These are phyloP conservation scores for Fusarium chaquense DNA, from an alignment of 2,329 filamentous ascomycete genomes.

Conservation along the genomic window DNA sequence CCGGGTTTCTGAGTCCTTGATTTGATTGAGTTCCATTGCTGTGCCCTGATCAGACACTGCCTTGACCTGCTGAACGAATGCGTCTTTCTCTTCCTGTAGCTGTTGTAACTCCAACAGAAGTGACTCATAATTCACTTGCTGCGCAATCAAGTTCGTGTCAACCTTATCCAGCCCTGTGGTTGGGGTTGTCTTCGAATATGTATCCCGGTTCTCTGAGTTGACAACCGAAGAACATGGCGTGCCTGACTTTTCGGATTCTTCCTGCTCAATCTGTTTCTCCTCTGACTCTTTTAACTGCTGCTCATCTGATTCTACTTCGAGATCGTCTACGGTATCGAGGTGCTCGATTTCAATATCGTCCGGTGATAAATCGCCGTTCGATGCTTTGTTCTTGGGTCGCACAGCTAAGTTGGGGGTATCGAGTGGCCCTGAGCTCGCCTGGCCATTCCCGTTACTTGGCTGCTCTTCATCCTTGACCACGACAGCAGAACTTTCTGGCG, in stretches of 20 bases:
- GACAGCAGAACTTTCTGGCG: conserved; percentile 13
- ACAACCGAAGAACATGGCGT: not conserved
- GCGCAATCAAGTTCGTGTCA: conserved; percentile 43
- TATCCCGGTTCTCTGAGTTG: not conserved
- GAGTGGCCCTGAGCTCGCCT: conserved; percentile 4
- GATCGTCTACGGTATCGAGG: conserved; percentile 46
- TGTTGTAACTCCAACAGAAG: conserved; percentile 51
- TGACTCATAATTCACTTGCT: conserved; percentile 52
- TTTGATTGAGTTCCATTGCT: conserved; percentile 45
- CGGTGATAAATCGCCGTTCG: conserved; percentile 51
- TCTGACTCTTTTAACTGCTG: conserved; percentile 34
- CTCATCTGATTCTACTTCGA: conserved; percentile 45
- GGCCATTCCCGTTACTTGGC: not conserved
- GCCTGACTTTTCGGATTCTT: conserved; percentile 8
- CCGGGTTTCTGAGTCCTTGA: conserved; percentile 43
- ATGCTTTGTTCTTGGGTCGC: conserved; percentile 26
- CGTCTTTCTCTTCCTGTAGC: conserved; percentile 49
- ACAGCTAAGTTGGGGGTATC: not conserved
- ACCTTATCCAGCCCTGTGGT: conserved; percentile 14
- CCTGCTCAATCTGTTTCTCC: conserved; percentile 6
- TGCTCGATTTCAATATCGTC: conserved; percentile 66
- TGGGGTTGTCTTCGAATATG: not conserved
- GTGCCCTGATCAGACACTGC: conserved; percentile 43
- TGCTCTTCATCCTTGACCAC: conserved; percentile 19
- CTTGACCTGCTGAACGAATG: conserved; percentile 50